A percentile compares a stretch with the other conserved stretches of the same genome.
phyloP scores from a whole-genome alignment of 257 asterid species.

The Buddleja alternifolia region DNA sequence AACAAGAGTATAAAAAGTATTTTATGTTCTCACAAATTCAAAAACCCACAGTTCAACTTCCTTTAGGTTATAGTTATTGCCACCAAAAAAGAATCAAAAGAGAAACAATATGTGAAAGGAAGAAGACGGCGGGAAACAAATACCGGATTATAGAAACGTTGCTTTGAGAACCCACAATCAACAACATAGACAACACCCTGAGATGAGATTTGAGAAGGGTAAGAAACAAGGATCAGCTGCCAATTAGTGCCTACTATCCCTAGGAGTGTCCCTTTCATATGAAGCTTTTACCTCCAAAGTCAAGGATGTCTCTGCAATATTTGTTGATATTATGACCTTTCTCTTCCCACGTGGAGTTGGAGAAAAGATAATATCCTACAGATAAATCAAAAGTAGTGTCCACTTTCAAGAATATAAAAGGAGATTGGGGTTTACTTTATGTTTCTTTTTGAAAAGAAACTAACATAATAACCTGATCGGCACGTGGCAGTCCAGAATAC shows the following conservation, averaged over 20 bases:
- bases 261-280: neutral
- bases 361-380: constrained; percentile 87
- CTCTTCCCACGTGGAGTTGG: constrained; percentile 97
- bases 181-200: constrained; percentile 94
- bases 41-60: too few species aligned
- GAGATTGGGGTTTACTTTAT: neutral
- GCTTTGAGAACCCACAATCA: constrained; percentile 96
- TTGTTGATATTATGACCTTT: constrained; percentile 90
- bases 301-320: constrained; percentile 97
- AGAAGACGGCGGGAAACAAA: constrained; percentile 20
- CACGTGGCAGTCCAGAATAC: constrained; percentile 91
- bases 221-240: constrained; percentile 29
- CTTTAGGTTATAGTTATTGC: too few species aligned
- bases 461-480: constrained; percentile 71
- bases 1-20: too few species aligned
- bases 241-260: constrained; percentile 11
- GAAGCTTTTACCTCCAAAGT: constrained; percentile 78
- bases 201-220: constrained; percentile 29
- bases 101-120: constrained; percentile 4
- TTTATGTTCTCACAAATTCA: too few species aligned
- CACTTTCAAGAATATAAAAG: constrained; percentile 19
- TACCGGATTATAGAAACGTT: constrained; percentile 93
- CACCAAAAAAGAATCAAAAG: neutral
- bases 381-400: constrained; percentile 22
- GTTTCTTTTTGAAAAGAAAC: constrained; percentile 1